phyloP scores from a whole-genome alignment of 2,329 filamentous ascomycete genomes.

The Botryotinia calthae region DNA sequence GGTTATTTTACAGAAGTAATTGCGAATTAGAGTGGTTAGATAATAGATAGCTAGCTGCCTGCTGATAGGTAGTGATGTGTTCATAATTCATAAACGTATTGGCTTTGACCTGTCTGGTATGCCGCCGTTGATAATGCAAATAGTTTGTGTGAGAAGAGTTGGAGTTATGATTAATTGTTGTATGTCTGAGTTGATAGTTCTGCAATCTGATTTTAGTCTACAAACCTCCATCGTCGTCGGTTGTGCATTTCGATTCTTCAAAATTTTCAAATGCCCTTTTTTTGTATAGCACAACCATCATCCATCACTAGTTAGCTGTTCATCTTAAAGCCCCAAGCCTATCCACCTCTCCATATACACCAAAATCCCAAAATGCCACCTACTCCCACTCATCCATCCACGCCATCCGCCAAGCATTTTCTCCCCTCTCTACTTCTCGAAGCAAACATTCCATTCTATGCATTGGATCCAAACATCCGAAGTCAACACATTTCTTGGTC shows the following conservation, averaged over 20 bases:
- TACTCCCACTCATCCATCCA: background rate
- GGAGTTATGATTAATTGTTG: background rate
- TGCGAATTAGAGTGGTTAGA: background rate
- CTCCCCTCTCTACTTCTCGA: background rate
- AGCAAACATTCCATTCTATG: background rate
- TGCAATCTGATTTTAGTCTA: background rate
- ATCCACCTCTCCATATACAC: background rate
- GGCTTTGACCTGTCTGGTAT: background rate
- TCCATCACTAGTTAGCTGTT: background rate
- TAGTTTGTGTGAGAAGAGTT: background rate
- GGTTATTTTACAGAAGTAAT: background rate
- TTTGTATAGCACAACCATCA: background rate
- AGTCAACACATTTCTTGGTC: background rate
- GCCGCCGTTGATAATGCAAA: background rate
- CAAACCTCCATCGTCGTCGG: background rate
- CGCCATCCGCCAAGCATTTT: background rate
- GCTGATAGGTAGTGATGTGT: background rate
- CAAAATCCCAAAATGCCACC: background rate
- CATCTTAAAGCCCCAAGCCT: background rate
- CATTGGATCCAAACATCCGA: background rate
- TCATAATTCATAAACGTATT: background rate
- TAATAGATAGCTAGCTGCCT: background rate
- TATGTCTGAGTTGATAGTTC: background rate
- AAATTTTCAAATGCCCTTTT: background rate
- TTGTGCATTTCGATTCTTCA: background rate